phyloP scores from a whole-genome alignment of 2,329 filamentous ascomycete species.

The Pleurostoma richardsiae region DNA sequence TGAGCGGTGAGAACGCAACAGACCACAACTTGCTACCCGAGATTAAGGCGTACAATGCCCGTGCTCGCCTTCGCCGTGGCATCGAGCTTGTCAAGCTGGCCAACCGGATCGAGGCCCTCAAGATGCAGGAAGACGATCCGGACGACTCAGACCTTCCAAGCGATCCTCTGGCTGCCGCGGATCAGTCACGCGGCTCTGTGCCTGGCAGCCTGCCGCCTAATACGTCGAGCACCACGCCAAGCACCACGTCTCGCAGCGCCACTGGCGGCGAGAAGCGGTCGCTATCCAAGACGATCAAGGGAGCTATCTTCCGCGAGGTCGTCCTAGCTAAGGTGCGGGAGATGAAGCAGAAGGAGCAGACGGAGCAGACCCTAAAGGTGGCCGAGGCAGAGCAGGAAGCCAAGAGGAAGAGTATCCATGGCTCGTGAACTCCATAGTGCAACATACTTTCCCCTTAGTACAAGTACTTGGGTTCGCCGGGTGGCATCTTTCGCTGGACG shows the following conservation, averaged over 20 bases:
- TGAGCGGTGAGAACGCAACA: constrained; percentile 84
- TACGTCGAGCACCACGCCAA: constrained; percentile 6
- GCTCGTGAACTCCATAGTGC: constrained; percentile 3
- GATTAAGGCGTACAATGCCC: constrained; percentile 89
- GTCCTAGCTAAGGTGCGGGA: constrained; percentile 91
- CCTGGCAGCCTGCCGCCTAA: neutral
- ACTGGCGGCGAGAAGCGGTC: constrained; percentile 26
- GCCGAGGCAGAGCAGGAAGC: constrained; percentile 50
- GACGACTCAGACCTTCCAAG: constrained; percentile 70
- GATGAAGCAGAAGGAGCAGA: constrained; percentile 81
- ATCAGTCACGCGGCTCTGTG: constrained; percentile 21
- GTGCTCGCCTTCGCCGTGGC: constrained; percentile 83
- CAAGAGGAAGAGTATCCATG: constrained; percentile 26
- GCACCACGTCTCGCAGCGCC: constrained; percentile 23
- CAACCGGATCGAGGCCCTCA: constrained; percentile 92
- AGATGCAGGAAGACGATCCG: constrained; percentile 81
- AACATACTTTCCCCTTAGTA: too few species aligned
- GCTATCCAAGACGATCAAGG: constrained; percentile 47
- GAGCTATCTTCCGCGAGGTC: constrained; percentile 87
- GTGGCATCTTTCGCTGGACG: too few species aligned
- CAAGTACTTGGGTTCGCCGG: too few species aligned
- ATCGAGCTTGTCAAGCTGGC: constrained; percentile 95
- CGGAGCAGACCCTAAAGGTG: constrained; percentile 68
- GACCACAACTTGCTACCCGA: constrained; percentile 97
- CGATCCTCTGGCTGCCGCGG: constrained; percentile 54